Conservation (phyloP, 768 basidiomycete genomes). For the Collybiopsis confluens region DNA sequence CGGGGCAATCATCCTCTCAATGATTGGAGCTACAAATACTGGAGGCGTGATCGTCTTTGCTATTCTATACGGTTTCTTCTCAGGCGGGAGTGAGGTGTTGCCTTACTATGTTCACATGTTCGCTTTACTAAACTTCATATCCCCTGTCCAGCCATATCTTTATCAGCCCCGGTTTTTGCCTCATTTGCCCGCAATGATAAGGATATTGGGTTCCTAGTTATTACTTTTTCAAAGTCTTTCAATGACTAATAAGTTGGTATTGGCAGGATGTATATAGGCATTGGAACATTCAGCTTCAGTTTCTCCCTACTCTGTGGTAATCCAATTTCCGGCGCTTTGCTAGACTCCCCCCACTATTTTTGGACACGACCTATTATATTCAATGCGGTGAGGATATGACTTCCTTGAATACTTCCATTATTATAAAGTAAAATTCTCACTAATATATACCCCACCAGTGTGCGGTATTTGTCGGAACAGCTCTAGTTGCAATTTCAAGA, state of each 20-base stretch:
- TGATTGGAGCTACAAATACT: neutral
- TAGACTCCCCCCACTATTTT: neutral
- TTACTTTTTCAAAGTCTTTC: neutral
- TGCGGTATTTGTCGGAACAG: neutral
- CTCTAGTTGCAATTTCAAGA: neutral
- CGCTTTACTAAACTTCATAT: neutral
- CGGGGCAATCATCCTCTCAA: neutral
- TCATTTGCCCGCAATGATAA: neutral
- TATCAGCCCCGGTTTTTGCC: neutral
- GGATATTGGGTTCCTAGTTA: neutral
- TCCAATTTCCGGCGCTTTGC: neutral
- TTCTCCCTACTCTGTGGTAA: neutral
- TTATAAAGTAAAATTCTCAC: neutral
- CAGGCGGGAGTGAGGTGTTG: neutral
- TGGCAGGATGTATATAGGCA: neutral
- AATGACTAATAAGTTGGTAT: neutral
- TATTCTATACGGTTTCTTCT: conserved; percentile 1
- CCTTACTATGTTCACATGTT: neutral
- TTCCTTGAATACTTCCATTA: neutral
- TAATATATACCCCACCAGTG: neutral
- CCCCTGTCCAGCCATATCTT: neutral
- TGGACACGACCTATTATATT: neutral
- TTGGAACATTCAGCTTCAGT: conserved; percentile 2
- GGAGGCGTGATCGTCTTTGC: neutral
- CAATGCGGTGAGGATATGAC: neutral